These are phyloP conservation scores for Pyricularia pennisetigena DNA, from an alignment of 2,329 filamentous ascomycete species.

Conservation along the genomic window DNA sequence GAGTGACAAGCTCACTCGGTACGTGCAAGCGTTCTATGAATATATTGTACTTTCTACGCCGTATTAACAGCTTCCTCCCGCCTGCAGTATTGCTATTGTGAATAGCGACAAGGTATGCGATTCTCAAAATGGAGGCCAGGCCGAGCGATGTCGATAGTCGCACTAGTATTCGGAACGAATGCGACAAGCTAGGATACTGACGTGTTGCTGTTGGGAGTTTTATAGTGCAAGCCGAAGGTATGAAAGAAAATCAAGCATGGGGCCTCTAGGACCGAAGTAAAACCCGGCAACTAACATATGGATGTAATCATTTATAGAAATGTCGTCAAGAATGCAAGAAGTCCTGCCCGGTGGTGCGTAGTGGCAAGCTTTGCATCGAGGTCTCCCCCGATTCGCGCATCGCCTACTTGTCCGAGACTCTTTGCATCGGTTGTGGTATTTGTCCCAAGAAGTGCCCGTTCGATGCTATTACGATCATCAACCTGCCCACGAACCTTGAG, in stretches of 20 bases:
- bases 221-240: constrained; percentile 78
- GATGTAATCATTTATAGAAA: constrained; percentile 49
- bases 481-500: constrained; percentile 97
- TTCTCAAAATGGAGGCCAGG: background rate
- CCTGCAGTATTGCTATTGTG: constrained; percentile 87
- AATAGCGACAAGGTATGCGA: constrained; percentile 83
- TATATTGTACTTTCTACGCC: background rate
- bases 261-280: background rate
- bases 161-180: background rate
- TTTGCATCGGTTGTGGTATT: constrained; percentile 98
- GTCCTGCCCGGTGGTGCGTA: constrained; percentile 92
- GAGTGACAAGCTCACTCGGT: constrained; percentile 65
- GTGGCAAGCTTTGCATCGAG: constrained; percentile 86
- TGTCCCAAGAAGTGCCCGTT: constrained; percentile 99
- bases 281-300: background rate
- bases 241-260: constrained; percentile 14
- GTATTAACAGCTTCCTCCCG: background rate
- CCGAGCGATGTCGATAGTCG: background rate
- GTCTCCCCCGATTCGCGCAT: constrained; percentile 82
- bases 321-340: constrained; percentile 99
- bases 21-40: constrained; percentile 15
- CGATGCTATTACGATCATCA: constrained; percentile 99
- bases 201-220: background rate
- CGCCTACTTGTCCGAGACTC: constrained; percentile 89
- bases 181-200: constrained; percentile 2